Base-by-base conservation (phyloP, 257 asterid species). In the Jaltomata sinuosa region DNA sequence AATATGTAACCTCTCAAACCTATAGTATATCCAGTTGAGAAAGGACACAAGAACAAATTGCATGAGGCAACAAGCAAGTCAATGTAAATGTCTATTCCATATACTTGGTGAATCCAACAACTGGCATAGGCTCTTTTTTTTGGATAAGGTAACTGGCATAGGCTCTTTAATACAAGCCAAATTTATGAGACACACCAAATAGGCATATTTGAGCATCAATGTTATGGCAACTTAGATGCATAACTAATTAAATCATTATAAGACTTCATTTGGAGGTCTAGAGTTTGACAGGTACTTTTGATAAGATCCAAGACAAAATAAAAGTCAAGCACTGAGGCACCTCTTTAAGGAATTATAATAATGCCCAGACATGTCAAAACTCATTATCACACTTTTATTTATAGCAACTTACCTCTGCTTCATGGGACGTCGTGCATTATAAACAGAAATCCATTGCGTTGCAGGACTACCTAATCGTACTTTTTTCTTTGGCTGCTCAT, bases 401-500 rank as follows among this genome's bases (percentile, higher is more conserved):
- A 11, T 49, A 77, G 27, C 62, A 55, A 80, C 82, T 81, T 86
- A 91, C 99, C 99, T 91, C 86, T 96, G 99, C 90, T 96, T 96
- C 99, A 94, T 96, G 61, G 99, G 99, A 49, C 95, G 92, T 0
- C 98, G 93, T 65, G 98, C 99, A 91, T 96, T 96, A 87, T 94
- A 96, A 76, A 92, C 98, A 25, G 98, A 93, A 86, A 94, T 95
- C 99, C 99, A 96, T 87, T 96, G 98, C 38, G 93, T 94, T 27
- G 98, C 98, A 84, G 98, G 99, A 85, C 97, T 96, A 61, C 99
- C 99, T 45, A 96, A 84, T n/a, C 99, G 93, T 38, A 92, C 90
- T 93, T 96, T 96, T 92, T 96, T 96, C 93, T 93, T 96, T n/a
- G 99, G 99, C 85, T 96, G 99, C 87, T 96, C 99, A 81, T 96